These are phyloP conservation scores for Pseudotsuga menziesii DNA, from an alignment of 75 land plant species.

Conservation along the genomic window DNA sequence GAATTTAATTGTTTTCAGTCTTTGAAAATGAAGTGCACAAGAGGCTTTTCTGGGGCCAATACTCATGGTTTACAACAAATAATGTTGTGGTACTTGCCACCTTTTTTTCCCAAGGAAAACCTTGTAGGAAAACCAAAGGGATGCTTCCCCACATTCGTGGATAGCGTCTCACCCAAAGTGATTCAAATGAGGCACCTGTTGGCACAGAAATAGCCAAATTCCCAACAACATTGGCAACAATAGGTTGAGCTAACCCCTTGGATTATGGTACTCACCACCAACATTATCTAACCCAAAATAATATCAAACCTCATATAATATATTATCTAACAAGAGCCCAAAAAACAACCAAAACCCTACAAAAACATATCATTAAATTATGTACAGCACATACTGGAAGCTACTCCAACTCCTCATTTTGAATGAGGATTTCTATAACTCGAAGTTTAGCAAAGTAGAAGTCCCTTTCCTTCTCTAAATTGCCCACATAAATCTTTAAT, in stretches of 20 bases:
- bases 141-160: too few species aligned
- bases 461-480: constrained; percentile 87
- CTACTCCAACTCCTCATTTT: constrained; percentile 57
- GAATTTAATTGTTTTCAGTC: neutral
- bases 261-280: too few species aligned
- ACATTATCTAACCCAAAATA: too few species aligned
- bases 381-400: constrained; percentile 36
- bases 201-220: too few species aligned
- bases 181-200: too few species aligned
- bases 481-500: constrained; percentile 60
- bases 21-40: neutral
- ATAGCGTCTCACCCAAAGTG: too few species aligned
- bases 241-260: too few species aligned
- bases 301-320: neutral
- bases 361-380: neutral
- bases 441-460: constrained; percentile 84
- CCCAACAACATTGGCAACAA: too few species aligned
- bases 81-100: neutral
- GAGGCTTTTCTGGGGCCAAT: neutral
- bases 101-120: too few species aligned
- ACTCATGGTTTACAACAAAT: neutral
- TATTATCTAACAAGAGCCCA: neutral
- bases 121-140: too few species aligned
- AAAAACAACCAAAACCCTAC: neutral
- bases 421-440: constrained; percentile 88